phyloP scores from a whole-genome alignment of 352 stramenopile genomes.

The Globisporangium apiculatum region DNA sequence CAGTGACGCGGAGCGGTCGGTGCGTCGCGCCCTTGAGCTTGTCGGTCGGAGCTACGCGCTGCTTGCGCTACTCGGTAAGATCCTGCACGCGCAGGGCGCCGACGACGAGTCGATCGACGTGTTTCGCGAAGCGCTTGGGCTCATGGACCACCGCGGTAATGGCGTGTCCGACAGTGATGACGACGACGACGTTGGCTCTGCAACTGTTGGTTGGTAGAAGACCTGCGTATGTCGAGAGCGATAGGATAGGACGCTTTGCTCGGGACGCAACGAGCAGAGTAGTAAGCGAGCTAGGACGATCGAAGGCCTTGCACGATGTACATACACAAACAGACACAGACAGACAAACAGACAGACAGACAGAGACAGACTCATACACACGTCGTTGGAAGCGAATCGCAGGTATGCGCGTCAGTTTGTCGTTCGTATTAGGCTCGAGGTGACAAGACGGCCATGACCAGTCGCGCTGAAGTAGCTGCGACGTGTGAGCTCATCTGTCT shows the following conservation, averaged over 20 bases:
- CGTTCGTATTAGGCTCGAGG: too few species aligned
- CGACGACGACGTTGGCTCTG: constrained; percentile 72
- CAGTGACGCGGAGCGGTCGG: constrained; percentile 62
- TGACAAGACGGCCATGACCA: too few species aligned
- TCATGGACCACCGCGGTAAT: constrained; percentile 50
- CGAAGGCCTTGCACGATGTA: background rate
- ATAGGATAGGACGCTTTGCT: background rate
- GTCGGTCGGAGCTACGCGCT: constrained; percentile 51
- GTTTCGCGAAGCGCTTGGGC: constrained; percentile 63
- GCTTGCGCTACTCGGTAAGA: constrained; percentile 76
- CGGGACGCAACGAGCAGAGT: background rate
- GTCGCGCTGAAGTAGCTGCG: too few species aligned
- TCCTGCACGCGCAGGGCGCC: constrained; percentile 71
- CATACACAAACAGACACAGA: background rate
- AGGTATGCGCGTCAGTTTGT: background rate
- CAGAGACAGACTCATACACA: background rate
- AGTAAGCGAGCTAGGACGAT: background rate
- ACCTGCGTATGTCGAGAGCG: background rate
- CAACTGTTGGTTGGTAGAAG: constrained; percentile 69
- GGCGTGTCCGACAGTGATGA: constrained; percentile 47
- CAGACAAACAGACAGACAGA: background rate
- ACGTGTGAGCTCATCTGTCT: background rate
- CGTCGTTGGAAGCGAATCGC: background rate
- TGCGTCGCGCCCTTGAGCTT: constrained; percentile 46
- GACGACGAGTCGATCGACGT: constrained; percentile 69